Percentiles rank a stretch among this genome's conserved stretches.
These are phyloP conservation scores for Herpetomonas samuelpessoai DNA, from an alignment of 208 protist species.

Conservation along the genomic window DNA sequence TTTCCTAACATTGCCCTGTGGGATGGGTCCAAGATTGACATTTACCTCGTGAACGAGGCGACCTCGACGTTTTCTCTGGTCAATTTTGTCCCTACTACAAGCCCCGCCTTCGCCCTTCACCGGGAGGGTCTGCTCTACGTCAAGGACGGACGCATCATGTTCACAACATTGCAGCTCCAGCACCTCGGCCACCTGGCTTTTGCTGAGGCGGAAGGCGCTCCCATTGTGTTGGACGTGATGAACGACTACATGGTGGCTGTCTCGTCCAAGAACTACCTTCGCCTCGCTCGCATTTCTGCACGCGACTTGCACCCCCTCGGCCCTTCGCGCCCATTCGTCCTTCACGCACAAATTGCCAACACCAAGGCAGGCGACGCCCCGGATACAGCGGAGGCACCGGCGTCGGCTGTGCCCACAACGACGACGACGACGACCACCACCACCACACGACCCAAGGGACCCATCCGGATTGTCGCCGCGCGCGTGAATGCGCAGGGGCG, in stretches of 20 bases:
- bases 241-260: constrained; percentile 85
- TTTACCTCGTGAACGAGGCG: constrained; percentile 87
- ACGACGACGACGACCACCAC: constrained; percentile 1
- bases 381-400: background rate
- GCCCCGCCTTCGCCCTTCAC: constrained; percentile 82
- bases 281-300: constrained; percentile 60
- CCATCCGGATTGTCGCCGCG: constrained; percentile 44
- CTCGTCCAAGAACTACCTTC: constrained; percentile 80
- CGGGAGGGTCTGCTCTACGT: constrained; percentile 83
- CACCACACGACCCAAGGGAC: constrained; percentile 5
- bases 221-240: constrained; percentile 86
- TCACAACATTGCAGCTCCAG: constrained; percentile 76
- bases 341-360: constrained; percentile 19
- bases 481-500: constrained; percentile 85
- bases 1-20: constrained; percentile 89
- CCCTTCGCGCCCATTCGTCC: constrained; percentile 55
- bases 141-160: constrained; percentile 70
- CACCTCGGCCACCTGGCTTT: constrained; percentile 81
- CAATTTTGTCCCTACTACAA: constrained; percentile 71
- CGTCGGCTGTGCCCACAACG: constrained; percentile 5
- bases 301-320: constrained; percentile 70
- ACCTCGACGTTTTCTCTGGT: constrained; percentile 65
- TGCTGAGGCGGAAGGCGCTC: constrained; percentile 79
- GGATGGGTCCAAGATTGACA: constrained; percentile 82
- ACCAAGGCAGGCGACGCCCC: background rate